Evolutionary conservation across 805 yeast genomes (phyloP).

Genomic region (Zygotorulaspora florentina): DNA sequence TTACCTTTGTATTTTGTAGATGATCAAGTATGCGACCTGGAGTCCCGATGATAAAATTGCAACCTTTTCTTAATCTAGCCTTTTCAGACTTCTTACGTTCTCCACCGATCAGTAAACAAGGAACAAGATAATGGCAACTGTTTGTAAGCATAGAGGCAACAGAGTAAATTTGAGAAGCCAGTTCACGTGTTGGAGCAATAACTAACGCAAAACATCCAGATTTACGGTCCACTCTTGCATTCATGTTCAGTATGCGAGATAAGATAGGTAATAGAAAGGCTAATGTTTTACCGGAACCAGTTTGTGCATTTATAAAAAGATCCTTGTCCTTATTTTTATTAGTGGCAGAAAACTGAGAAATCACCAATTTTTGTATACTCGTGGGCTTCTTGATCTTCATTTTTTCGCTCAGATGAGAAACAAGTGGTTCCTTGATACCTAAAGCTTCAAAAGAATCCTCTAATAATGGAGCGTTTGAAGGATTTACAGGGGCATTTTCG

Average conservation of each 20-base stretch:
- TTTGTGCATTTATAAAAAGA: slow-evolving; percentile 89
- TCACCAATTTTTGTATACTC: slow-evolving; percentile 73
- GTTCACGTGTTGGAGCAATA: slow-evolving; percentile 90
- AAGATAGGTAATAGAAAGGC: slow-evolving; percentile 83
- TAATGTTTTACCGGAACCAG: slow-evolving; percentile 96
- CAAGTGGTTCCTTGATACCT: slow-evolving; percentile 56
- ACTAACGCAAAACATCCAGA: slow-evolving; percentile 87
- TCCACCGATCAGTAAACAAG: slow-evolving; percentile 96
- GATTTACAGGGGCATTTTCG: slow-evolving; percentile 35
- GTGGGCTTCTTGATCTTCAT: slow-evolving; percentile 69
- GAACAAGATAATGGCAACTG: slow-evolving; percentile 84
- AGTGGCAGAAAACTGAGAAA: slow-evolving; percentile 53
- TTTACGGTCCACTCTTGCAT: slow-evolving; percentile 46
- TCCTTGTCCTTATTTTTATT: slow-evolving; percentile 46
- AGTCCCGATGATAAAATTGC: slow-evolving; percentile 91
- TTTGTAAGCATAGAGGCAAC: slow-evolving; percentile 70
- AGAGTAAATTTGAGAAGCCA: slow-evolving; percentile 83
- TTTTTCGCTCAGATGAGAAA: slow-evolving; percentile 51
- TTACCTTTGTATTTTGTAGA: slow-evolving; percentile 77
- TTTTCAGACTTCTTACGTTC: slow-evolving; percentile 96
- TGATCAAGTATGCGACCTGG: slow-evolving; percentile 97
- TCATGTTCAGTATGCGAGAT: slow-evolving; percentile 59
- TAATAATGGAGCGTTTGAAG: slow-evolving; percentile 82
- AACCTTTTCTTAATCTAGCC: slow-evolving; percentile 93
- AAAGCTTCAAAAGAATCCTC: slow-evolving; percentile 65